These are phyloP conservation scores for Eremochloa ophiuroides DNA, from an alignment of 176 grass and related monocot genomes.

Conservation along the genomic window DNA sequence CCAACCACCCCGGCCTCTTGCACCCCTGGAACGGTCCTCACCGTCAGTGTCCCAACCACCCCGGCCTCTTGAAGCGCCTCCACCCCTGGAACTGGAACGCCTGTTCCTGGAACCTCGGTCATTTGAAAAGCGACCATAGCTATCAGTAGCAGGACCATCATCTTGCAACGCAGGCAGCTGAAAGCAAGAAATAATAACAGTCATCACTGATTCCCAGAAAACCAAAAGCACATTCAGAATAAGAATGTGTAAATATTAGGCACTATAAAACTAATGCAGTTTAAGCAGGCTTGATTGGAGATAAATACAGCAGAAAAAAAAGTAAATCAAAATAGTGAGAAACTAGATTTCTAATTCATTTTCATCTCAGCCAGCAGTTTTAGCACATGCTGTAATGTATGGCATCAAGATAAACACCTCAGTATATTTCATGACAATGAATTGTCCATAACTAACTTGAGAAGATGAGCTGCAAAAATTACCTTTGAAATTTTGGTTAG, in stretches of 20 bases:
- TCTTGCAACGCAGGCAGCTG: constrained; percentile 96
- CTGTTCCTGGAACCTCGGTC: constrained; percentile 53
- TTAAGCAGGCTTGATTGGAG: constrained; percentile 19
- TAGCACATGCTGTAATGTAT: neutral
- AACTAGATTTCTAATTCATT: constrained; percentile 1
- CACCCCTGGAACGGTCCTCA: constrained; percentile 47
- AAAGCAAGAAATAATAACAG: constrained; percentile 23
- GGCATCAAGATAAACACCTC: neutral
- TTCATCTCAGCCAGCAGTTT: neutral
- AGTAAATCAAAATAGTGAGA: neutral
- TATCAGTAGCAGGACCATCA: constrained; percentile 69
- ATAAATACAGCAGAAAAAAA: neutral
- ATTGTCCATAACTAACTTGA: neutral
- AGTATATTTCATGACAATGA: neutral
- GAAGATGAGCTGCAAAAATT: constrained; percentile 22
- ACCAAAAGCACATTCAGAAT: neutral
- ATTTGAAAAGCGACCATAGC: constrained; percentile 78
- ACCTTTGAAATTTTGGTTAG: constrained; percentile 87
- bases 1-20: constrained; percentile 43
- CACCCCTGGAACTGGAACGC: constrained; percentile 36
- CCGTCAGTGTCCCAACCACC: constrained; percentile 46
- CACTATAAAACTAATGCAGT: neutral
- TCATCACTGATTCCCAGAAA: constrained; percentile 19
- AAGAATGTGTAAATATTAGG: neutral
- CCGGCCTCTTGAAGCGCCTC: constrained; percentile 24